Conservation (phyloP, 2,329 filamentous ascomycete genomes). For the Colletotrichum euphorbiae region DNA sequence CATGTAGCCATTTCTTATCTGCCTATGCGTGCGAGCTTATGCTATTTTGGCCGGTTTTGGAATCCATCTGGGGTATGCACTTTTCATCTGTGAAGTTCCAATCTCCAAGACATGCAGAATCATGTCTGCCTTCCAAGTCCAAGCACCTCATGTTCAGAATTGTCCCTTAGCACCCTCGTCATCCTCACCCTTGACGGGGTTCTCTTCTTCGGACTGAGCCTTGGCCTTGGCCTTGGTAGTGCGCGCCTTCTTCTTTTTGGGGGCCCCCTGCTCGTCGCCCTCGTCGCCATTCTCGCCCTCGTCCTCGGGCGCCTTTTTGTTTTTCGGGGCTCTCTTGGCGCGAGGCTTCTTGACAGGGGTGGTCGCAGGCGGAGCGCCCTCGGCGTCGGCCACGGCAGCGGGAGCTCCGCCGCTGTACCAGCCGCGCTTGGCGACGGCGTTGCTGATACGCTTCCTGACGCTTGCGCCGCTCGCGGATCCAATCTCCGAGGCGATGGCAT, state of each 20-base stretch:
- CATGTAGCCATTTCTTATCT: background rate
- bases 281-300: constrained; percentile 5
- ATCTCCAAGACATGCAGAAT: too few species aligned
- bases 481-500: constrained; percentile 4
- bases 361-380: background rate
- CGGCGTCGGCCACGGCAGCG: background rate
- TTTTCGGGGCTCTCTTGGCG: constrained; percentile 20
- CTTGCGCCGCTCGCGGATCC: constrained; percentile 24
- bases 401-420: constrained; percentile 5
- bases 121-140: too few species aligned
- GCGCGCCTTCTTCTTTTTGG: constrained; percentile 29
- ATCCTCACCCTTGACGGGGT: background rate
- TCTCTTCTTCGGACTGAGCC: background rate
- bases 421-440: constrained; percentile 13
- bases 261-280: constrained; percentile 11
- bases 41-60: background rate
- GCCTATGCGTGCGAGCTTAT: too few species aligned
- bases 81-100: too few species aligned
- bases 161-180: background rate
- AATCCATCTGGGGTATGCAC: background rate
- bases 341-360: constrained; percentile 20
- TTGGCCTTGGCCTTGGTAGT: constrained; percentile 10
- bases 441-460: constrained; percentile 18
- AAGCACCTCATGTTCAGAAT: background rate
- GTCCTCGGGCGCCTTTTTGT: constrained; percentile 12